phyloP scores from a whole-genome alignment of 2,329 filamentous ascomycete genomes.

The Cytospora chrysosperma region DNA sequence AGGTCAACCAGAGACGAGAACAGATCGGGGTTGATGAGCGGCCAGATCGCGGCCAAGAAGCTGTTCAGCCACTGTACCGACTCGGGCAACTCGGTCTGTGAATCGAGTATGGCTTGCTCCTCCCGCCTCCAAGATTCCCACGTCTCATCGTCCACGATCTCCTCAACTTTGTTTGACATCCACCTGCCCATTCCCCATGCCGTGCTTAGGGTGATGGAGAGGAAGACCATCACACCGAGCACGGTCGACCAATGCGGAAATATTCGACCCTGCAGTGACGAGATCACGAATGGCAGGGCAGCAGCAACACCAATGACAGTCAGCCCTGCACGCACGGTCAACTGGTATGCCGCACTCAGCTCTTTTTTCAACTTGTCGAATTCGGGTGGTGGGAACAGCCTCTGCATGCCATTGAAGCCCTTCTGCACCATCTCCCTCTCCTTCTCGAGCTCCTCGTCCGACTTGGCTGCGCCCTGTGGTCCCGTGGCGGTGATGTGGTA shows the following conservation, averaged over 20 bases:
- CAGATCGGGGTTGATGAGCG: constrained; percentile 72
- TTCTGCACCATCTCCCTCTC: constrained; percentile 39
- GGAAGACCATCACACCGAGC: constrained; percentile 31
- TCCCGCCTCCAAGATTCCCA: constrained; percentile 64
- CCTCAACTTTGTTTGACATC: constrained; percentile 59
- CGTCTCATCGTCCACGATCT: constrained; percentile 66
- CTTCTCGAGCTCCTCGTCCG: constrained; percentile 36
- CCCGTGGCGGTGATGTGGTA: constrained; percentile 41
- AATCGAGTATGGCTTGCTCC: constrained; percentile 44
- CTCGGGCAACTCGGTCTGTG: constrained; percentile 55
- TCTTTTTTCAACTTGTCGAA: constrained; percentile 42
- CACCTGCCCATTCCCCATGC: constrained; percentile 51
- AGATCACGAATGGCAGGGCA: constrained; percentile 25
- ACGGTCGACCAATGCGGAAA: constrained; percentile 28
- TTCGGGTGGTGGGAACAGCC: constrained; percentile 49
- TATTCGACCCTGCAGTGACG: constrained; percentile 13
- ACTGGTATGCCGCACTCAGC: constrained; percentile 34
- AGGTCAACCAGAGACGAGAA: constrained; percentile 68
- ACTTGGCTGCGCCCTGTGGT: constrained; percentile 39
- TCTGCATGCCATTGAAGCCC: constrained; percentile 42
- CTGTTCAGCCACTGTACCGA: constrained; percentile 72
- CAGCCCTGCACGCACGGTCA: constrained; percentile 39
- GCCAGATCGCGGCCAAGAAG: constrained; percentile 67
- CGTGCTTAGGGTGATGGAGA: constrained; percentile 35
- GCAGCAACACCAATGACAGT: constrained; percentile 35